Evolutionary conservation across 78 protist genomes (phyloP).

Genomic region (Dictyostelium brefeldianum): DNA sequence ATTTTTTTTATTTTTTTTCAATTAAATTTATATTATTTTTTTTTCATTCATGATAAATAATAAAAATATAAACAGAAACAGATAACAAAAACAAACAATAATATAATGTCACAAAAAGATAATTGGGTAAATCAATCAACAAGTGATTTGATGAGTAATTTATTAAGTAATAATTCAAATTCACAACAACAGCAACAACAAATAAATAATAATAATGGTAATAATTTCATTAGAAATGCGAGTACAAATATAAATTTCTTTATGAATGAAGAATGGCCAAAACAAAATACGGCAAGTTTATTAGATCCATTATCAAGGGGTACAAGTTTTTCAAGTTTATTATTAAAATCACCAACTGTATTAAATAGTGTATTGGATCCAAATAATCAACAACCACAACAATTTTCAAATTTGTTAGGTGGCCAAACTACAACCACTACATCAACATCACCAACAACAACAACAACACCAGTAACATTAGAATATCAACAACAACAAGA

Average conservation of each 20-base stretch:
- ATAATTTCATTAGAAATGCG: neutral
- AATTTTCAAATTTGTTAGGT: neutral
- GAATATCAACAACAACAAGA: neutral
- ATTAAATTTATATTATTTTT: neutral
- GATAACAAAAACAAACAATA: neutral
- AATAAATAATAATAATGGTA: neutral
- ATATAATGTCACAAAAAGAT: neutral
- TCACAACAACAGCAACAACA: too few relatives aligned
- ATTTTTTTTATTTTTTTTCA: too few relatives aligned
- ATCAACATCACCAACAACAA: neutral
- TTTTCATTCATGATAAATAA: neutral
- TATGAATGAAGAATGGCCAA: neutral
- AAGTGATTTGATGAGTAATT: neutral
- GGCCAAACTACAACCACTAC: neutral
- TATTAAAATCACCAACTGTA: conserved; percentile 8
- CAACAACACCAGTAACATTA: neutral
- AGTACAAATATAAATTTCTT: neutral
- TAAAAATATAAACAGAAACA: neutral
- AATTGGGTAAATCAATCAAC: neutral
- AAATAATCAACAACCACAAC: neutral
- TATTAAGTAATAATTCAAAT: neutral
- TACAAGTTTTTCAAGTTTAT: neutral
- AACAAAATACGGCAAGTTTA: neutral
- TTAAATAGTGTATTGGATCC: neutral
- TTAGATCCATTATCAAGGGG: conserved; percentile 3